Evolutionary conservation across 345 rosid species (phyloP).

Genomic region (Conringia planisiliqua): DNA sequence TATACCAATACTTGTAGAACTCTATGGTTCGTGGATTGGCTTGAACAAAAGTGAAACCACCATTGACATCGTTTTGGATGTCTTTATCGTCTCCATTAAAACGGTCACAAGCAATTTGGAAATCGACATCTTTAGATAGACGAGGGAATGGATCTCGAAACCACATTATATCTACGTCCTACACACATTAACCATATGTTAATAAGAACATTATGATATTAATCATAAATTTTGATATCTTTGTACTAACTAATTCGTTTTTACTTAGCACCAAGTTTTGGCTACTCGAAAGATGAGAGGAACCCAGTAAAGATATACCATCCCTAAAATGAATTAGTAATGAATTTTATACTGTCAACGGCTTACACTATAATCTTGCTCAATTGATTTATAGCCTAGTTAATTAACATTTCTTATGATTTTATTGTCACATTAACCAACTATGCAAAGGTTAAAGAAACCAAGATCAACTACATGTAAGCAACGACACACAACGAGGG

Average conservation of each 20-base stretch:
- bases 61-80: slow-evolving; percentile 45
- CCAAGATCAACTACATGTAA: background rate
- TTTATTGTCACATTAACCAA: background rate
- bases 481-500: background rate
- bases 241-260: background rate
- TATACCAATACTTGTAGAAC: slow-evolving; percentile 69
- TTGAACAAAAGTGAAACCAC: slow-evolving; percentile 62
- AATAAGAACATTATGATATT: background rate
- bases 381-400: background rate
- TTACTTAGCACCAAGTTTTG: background rate
- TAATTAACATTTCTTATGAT: background rate
- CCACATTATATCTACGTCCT: slow-evolving; percentile 86
- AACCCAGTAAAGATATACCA: too few relatives aligned
- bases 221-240: background rate
- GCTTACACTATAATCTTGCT: background rate
- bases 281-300: background rate
- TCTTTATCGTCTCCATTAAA: slow-evolving; percentile 37
- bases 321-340: too few relatives aligned
- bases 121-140: slow-evolving; percentile 48
- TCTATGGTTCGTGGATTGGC: slow-evolving; percentile 48
- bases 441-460: background rate
- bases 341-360: background rate
- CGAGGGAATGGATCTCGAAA: slow-evolving; percentile 62
- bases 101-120: slow-evolving; percentile 72
- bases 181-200: background rate